These are phyloP conservation scores for Quercus wislizeni DNA, from an alignment of 306 rosid species.

Conservation along the genomic window DNA sequence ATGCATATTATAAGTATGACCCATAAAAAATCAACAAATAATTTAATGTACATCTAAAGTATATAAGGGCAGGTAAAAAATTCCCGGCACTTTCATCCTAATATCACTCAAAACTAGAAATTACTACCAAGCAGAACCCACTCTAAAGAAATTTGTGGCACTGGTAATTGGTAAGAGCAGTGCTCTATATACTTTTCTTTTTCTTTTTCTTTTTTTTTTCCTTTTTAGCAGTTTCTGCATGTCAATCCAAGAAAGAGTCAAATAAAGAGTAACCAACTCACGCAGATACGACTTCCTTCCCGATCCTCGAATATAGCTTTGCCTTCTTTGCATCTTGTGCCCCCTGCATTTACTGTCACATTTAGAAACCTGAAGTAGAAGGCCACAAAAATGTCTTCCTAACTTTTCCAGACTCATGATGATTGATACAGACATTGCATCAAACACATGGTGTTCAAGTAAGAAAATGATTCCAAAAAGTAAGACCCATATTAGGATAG, in stretches of 20 bases:
- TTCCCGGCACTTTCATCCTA: neutral
- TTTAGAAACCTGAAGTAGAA: constrained; percentile 11
- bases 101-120: neutral
- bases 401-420: neutral
- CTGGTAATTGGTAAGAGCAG: neutral
- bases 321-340: constrained; percentile 74
- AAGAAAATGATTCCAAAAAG: neutral
- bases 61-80: neutral
- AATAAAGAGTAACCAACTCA: constrained; percentile 38
- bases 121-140: neutral
- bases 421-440: neutral
- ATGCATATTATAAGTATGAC: neutral
- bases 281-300: constrained; percentile 95
- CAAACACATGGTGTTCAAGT: neutral
- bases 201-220: no score
- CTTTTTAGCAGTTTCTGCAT: neutral
- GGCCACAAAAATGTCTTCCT: constrained; percentile 2
- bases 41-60: neutral
- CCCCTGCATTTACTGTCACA: constrained; percentile 39
- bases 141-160: constrained; percentile 5
- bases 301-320: constrained; percentile 76
- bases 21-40: neutral
- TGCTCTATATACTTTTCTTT: neutral
- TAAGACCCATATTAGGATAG: neutral
- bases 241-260: constrained; percentile 1